These are phyloP conservation scores for Cladobotryum protrusum DNA, from an alignment of 2,329 filamentous ascomycete genomes.

Conservation along the genomic window DNA sequence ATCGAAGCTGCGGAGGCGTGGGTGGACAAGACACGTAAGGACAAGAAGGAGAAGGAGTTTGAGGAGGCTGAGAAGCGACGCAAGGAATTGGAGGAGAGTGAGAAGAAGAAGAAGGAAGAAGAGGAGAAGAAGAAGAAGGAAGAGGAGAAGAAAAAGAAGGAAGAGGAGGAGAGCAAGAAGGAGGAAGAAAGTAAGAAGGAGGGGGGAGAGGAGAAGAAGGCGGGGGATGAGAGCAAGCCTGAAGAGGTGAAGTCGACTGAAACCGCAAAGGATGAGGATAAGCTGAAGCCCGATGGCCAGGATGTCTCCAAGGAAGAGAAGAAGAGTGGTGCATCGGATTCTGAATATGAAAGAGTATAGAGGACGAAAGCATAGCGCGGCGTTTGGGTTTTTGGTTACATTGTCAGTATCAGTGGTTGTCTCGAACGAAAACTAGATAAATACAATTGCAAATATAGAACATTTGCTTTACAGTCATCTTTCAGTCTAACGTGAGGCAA, in stretches of 20 bases:
- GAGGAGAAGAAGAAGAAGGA: constrained; percentile 24
- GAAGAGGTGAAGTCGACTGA: not conserved
- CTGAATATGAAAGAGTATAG: constrained; percentile 24
- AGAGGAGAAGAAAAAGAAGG: constrained; percentile 17
- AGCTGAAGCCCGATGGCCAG: constrained; percentile 11
- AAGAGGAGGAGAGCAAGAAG: constrained; percentile 18
- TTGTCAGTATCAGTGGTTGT: too few species aligned
- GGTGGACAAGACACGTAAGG: constrained; percentile 43
- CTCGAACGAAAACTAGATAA: too few species aligned
- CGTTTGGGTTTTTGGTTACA: constrained; percentile 1
- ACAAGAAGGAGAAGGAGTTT: constrained; percentile 41
- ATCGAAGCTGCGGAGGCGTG: constrained; percentile 43
- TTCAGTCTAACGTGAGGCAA: too few species aligned
- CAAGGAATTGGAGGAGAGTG: constrained; percentile 27
- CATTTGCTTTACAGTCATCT: not conserved
- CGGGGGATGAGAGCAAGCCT: not conserved
- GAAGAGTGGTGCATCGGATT: constrained; percentile 24
- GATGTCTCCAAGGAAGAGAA: constrained; percentile 17
- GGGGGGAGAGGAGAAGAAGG: not conserved
- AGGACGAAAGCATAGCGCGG: constrained; percentile 5
- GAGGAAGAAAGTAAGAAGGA: constrained; percentile 2
- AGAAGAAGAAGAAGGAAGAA: constrained; percentile 26
- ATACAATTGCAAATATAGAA: not conserved
- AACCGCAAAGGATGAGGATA: not conserved
- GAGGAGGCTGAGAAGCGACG: constrained; percentile 37